Percentiles rank a stretch among this genome's conserved stretches.
phyloP scores from a whole-genome alignment of 2,329 filamentous ascomycete species.

The Penicillium digitatum region DNA sequence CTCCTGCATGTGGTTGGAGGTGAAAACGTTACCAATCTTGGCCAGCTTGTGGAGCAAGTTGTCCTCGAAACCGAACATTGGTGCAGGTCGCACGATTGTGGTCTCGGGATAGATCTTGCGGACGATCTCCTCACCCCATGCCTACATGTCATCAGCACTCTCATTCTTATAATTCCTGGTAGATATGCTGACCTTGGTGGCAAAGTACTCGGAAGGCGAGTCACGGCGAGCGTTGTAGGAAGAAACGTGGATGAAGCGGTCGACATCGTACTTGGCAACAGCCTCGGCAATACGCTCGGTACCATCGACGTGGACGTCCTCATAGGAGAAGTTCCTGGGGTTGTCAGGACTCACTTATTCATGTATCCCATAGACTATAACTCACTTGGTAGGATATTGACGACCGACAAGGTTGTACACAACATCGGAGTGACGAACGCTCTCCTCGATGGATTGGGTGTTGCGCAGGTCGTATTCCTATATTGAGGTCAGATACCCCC shows the following conservation, averaged over 20 bases:
- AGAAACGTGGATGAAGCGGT: slow-evolving; percentile 94
- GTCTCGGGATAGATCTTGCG: slow-evolving; percentile 92
- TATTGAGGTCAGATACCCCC: not conserved
- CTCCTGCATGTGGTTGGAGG: slow-evolving; percentile 90
- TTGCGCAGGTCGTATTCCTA: slow-evolving; percentile 94
- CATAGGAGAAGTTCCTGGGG: slow-evolving; percentile 79
- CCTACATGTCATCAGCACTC: slow-evolving; percentile 47
- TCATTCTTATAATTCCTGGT: not conserved
- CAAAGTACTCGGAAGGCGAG: slow-evolving; percentile 83
- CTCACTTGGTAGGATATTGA: slow-evolving; percentile 91
- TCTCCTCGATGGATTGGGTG: slow-evolving; percentile 92
- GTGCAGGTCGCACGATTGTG: slow-evolving; percentile 90
- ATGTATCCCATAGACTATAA: slow-evolving; percentile 4
- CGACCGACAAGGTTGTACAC: slow-evolving; percentile 95
- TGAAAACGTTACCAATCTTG: slow-evolving; percentile 73
- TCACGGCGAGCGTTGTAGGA: slow-evolving; percentile 82
- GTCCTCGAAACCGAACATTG: slow-evolving; percentile 93
- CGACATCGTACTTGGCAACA: slow-evolving; percentile 95
- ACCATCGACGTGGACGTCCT: slow-evolving; percentile 90
- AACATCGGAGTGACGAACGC: slow-evolving; percentile 92
- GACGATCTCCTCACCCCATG: slow-evolving; percentile 73
- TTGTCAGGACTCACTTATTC: slow-evolving; percentile 30
- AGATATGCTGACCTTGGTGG: slow-evolving; percentile 67
- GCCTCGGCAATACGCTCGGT: slow-evolving; percentile 89
- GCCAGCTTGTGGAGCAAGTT: slow-evolving; percentile 83